Evolutionary conservation across 1,284 basidiomycete genomes (phyloP).

Genomic region (Rhizoctonia solani): DNA sequence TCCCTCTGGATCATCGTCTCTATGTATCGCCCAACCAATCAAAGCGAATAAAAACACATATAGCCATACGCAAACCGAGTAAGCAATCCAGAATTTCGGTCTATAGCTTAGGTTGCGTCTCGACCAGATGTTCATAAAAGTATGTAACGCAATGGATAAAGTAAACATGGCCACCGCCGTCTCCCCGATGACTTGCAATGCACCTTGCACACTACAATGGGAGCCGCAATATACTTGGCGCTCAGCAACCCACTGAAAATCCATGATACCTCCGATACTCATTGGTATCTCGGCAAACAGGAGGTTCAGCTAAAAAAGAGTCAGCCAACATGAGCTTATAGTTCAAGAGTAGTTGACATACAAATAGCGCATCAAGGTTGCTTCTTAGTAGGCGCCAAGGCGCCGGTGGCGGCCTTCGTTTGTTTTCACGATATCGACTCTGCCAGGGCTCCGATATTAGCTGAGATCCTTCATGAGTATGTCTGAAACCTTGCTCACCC

Average conservation of each 20-base stretch:
- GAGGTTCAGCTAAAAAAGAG: background rate
- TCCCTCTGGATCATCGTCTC: background rate
- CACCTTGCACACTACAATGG: slow-evolving; percentile 6
- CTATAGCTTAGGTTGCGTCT: background rate
- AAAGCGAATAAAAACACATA: background rate
- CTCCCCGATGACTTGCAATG: slow-evolving; percentile 3
- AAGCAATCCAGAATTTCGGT: background rate
- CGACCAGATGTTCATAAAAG: background rate
- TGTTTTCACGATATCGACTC: background rate
- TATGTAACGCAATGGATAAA: background rate
- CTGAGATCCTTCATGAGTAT: background rate
- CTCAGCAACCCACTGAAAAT: slow-evolving; percentile 5
- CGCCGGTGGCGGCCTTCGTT: background rate
- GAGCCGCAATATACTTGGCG: background rate
- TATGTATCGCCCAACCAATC: background rate
- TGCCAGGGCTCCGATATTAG: background rate
- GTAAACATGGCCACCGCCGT: slow-evolving; percentile 8
- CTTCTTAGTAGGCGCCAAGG: background rate
- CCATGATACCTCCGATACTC: slow-evolving; percentile 3
- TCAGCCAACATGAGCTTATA: background rate
- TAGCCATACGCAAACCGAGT: background rate
- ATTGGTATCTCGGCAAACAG: background rate
- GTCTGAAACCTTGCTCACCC: no score
- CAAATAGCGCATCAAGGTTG: background rate
- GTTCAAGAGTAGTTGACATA: background rate